Base-by-base conservation (phyloP, 78 protist genomes). In the Monocercomonoides exilis region DNA sequence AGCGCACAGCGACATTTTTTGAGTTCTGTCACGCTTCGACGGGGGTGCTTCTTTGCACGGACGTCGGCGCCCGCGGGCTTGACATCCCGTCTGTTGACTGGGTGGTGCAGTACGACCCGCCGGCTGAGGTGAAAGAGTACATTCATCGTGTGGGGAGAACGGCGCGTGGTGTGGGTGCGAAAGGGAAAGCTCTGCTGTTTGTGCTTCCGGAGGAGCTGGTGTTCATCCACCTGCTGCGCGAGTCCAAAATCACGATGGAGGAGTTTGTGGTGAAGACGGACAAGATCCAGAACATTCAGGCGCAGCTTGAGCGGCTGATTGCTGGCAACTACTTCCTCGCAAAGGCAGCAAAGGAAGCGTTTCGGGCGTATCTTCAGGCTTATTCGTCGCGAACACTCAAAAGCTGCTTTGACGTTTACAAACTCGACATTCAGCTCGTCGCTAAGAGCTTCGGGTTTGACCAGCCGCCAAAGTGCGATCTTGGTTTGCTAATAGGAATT, bases 21-120 rank as follows among this genome's bases (percentile, higher is more conserved):
- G 96, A 96, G 92, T 98, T 97, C 81, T 92, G 94, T 90, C 91
- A 97, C 32, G 70, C 87, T 2, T 2, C 77, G 4, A 0, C 29
- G 3, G 99, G 99, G 77, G 94, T 95, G 6, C 90, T 97, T 5
- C 86, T 98, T 6, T 95, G 95, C 84, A 98, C 99, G 0, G 99
- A 98, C 86, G 98, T 98, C 38, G 99, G 99, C 0, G 99, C 99
- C 0, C 94, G 99, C 34, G 99, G 99, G 4, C 88, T 98, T 0
- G 99, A 98, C 91, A 96, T 98, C 77, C 99, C 98, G 2, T 85
- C 64, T 0, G 99, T 97, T 11, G 99, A 98, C 88, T 96, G 99
- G 98, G 95, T 97, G 77, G 84, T 97, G 43, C 99, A 98, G 93
- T 98, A 43, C 81, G 99, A 98, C 86, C 99, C 99, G 29, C 98